These are phyloP conservation scores for Isatis tinctoria DNA, from an alignment of 345 rosid species.

Conservation along the genomic window DNA sequence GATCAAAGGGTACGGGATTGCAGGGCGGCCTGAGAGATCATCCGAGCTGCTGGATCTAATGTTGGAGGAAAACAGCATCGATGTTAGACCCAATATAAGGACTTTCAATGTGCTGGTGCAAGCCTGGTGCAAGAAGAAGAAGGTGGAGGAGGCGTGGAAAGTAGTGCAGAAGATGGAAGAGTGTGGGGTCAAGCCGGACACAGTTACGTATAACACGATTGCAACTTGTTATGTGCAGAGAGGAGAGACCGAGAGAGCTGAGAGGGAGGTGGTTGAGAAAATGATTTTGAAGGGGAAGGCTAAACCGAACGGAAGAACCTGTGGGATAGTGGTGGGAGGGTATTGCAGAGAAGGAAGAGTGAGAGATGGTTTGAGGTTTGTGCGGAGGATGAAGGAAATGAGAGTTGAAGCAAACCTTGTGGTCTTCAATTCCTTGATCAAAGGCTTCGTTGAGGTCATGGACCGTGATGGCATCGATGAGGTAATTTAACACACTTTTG, in stretches of 20 bases:
- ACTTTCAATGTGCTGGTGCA: constrained; percentile 57
- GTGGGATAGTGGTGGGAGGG: constrained; percentile 54
- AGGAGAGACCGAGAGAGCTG: constrained; percentile 48
- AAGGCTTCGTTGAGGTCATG: constrained; percentile 56
- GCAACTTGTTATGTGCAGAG: constrained; percentile 51
- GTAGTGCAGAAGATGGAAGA: constrained; percentile 47
- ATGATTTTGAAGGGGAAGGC: constrained; percentile 40
- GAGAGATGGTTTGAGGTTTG: constrained; percentile 54
- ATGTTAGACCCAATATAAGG: constrained; percentile 50
- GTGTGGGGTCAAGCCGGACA: constrained; percentile 49
- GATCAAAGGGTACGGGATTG: constrained; percentile 62
- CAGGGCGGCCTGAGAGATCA: constrained; percentile 56
- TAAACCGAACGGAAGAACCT: constrained; percentile 54
- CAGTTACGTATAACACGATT: constrained; percentile 60
- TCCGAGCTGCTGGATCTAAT: constrained; percentile 48
- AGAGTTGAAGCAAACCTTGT: constrained; percentile 51
- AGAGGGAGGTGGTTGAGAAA: constrained; percentile 39
- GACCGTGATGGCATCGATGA: constrained; percentile 61
- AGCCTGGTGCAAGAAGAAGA: constrained; percentile 64
- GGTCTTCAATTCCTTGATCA: constrained; percentile 52
- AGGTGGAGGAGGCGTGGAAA: constrained; percentile 51
- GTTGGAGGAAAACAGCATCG: constrained; percentile 29
- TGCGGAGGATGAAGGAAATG: constrained; percentile 43
- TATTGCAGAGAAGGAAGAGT: constrained; percentile 52
- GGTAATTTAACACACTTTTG: constrained; percentile 32